Evolutionary conservation across 202 grass and related monocot genomes (phyloP).

Genomic region (Schoenoplectus triqueter): DNA sequence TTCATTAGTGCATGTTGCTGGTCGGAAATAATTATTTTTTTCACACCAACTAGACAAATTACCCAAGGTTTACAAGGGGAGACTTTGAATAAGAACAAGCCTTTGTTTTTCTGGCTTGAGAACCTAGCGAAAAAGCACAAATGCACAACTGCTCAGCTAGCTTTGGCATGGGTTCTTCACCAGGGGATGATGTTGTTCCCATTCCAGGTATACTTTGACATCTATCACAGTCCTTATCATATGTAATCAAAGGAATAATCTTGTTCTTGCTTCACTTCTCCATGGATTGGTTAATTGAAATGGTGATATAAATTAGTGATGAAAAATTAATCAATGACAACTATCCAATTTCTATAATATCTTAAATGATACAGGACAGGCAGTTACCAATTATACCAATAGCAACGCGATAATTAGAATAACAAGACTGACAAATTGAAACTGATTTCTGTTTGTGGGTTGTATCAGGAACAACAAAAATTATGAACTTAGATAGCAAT

Average conservation of each 20-base stretch:
- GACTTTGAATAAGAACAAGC: constrained; percentile 43
- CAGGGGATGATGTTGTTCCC: constrained; percentile 43
- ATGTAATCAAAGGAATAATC: not conserved
- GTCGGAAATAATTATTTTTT: not conserved
- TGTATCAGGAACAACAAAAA: constrained; percentile 64
- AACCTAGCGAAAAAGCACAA: constrained; percentile 38
- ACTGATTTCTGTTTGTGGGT: not conserved
- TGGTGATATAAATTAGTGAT: not conserved
- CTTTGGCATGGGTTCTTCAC: constrained; percentile 44
- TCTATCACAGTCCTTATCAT: not conserved
- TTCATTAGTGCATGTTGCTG: not conserved
- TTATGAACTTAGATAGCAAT: constrained; percentile 69
- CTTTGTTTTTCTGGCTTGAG: constrained; percentile 31
- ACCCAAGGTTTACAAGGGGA: constrained; percentile 33
- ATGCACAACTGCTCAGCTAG: constrained; percentile 42
- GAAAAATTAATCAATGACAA: not conserved
- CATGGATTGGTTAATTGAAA: not conserved
- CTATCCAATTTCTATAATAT: not conserved
- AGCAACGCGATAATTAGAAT: not conserved
- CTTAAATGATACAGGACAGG: not conserved
- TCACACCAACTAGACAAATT: not conserved
- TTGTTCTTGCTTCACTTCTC: not conserved
- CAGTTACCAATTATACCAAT: not conserved
- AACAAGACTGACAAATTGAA: not conserved
- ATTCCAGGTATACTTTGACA: constrained; percentile 34